These are phyloP conservation scores for Pichia cactophila DNA, from an alignment of 1,139 yeast genomes.

Conservation along the genomic window DNA sequence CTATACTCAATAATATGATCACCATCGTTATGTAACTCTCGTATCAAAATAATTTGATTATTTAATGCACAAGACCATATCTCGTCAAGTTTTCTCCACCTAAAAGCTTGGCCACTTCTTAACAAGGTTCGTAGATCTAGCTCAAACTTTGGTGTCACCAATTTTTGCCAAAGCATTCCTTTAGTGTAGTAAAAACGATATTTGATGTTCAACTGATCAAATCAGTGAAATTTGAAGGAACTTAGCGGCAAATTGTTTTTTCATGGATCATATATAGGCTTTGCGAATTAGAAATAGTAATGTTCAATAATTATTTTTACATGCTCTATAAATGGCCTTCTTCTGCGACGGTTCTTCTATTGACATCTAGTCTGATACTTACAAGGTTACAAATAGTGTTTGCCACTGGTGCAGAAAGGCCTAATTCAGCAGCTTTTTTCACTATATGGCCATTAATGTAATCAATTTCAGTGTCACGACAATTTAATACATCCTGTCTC, in stretches of 20 bases:
- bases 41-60: conserved; percentile 44
- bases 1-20: conserved; percentile 5
- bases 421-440: conserved; percentile 40
- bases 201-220: no score
- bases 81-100: conserved; percentile 55
- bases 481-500: conserved; percentile 68
- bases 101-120: conserved; percentile 82
- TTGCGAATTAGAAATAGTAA: no score
- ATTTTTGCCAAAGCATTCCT: conserved; percentile 8
- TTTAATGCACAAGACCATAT: conserved; percentile 54
- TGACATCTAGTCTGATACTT: conserved; percentile 31
- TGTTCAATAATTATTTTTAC: neutral
- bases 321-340: neutral
- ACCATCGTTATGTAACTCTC: conserved; percentile 17
- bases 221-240: no score
- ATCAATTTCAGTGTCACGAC: conserved; percentile 66
- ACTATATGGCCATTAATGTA: conserved; percentile 75
- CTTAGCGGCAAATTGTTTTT: no score
- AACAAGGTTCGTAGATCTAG: conserved; percentile 60
- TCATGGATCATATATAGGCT: no score
- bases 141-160: conserved; percentile 33
- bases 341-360: conserved; percentile 10
- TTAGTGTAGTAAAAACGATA: neutral
- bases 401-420: conserved; percentile 42
- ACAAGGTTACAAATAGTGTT: conserved; percentile 42